Evolutionary conservation across 2,329 filamentous ascomycete genomes (phyloP).

Genomic region (Hymenoscyphus linearis): DNA sequence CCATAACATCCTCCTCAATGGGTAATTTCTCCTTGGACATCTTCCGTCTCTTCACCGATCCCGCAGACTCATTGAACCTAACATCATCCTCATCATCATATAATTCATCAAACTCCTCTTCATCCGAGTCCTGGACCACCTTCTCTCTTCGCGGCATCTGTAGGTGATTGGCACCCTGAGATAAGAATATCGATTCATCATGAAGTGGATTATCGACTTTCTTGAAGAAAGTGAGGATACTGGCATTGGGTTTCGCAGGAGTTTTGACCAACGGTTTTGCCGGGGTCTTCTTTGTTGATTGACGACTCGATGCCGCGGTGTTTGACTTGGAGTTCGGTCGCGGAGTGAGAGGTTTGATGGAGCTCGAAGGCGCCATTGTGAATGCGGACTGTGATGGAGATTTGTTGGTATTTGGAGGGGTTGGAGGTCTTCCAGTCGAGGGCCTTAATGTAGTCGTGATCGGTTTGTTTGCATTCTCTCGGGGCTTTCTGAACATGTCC

Average conservation of each 20-base stretch:
- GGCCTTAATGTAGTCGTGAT: conserved; percentile 35
- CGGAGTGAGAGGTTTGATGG: conserved; percentile 29
- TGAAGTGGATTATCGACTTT: conserved; percentile 49
- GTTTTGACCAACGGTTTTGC: conserved; percentile 15
- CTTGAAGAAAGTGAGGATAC: conserved; percentile 71
- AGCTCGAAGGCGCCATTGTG: conserved; percentile 22
- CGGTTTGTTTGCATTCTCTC: conserved; percentile 39
- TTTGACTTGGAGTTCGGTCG: conserved; percentile 27
- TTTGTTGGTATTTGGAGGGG: conserved; percentile 36
- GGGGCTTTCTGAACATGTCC: conserved; percentile 50
- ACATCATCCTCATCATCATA: conserved; percentile 21
- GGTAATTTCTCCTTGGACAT: conserved; percentile 21
- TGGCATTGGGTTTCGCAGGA: conserved; percentile 46
- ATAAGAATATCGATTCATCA: conserved; percentile 53
- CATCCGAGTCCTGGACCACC: conserved; percentile 12
- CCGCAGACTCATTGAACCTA: conserved; percentile 38
- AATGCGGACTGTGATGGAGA: not conserved
- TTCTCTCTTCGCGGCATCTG: conserved; percentile 9
- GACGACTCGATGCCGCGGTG: conserved; percentile 12
- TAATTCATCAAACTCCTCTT: conserved; percentile 24
- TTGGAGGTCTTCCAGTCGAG: conserved; percentile 47
- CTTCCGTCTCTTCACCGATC: conserved; percentile 40
- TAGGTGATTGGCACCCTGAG: conserved; percentile 29
- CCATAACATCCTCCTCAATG: not conserved
- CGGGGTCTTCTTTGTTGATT: conserved; percentile 21